Evolutionary conservation across 2,329 filamentous ascomycete species (phyloP).

Genomic region (Sporothrix globosa): DNA sequence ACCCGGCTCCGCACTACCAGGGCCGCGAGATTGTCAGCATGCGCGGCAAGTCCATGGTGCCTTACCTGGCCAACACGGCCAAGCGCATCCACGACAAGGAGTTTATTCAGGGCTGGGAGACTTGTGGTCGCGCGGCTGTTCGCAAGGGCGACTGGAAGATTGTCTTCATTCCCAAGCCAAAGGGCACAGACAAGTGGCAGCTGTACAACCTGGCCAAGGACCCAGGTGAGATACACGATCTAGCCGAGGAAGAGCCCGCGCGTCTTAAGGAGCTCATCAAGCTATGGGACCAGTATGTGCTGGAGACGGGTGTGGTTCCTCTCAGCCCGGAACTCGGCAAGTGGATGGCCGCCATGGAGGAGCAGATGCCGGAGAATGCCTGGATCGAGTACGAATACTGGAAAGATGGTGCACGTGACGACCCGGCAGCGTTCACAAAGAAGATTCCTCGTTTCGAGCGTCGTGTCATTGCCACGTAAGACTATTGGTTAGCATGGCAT

Average conservation of each 20-base stretch:
- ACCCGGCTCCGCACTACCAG: conserved; percentile 55
- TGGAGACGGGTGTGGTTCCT: conserved; percentile 54
- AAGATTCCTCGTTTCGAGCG: conserved; percentile 10
- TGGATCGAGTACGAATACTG: conserved; percentile 22
- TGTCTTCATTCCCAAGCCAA: conserved; percentile 52
- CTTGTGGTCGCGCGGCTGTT: conserved; percentile 43
- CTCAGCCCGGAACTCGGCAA: conserved; percentile 20
- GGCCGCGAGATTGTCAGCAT: conserved; percentile 44
- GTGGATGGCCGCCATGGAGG: conserved; percentile 22
- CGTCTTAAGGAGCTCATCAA: conserved; percentile 42
- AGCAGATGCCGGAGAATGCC: background rate
- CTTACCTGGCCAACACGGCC: conserved; percentile 36
- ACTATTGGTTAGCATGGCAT: background rate
- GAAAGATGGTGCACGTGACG: conserved; percentile 17
- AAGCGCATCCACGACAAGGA: conserved; percentile 43
- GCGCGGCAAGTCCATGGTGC: conserved; percentile 39
- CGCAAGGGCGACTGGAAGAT: conserved; percentile 47
- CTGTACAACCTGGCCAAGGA: conserved; percentile 52
- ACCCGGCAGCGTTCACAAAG: conserved; percentile 7
- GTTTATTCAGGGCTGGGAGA: conserved; percentile 47
- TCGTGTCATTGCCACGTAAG: background rate
- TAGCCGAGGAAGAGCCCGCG: conserved; percentile 43
- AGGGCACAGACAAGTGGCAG: conserved; percentile 55
- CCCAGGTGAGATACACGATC: conserved; percentile 50
- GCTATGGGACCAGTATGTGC: conserved; percentile 45